These are phyloP conservation scores for Exophiala spinifera DNA, from an alignment of 2,329 filamentous ascomycete species.

Conservation along the genomic window DNA sequence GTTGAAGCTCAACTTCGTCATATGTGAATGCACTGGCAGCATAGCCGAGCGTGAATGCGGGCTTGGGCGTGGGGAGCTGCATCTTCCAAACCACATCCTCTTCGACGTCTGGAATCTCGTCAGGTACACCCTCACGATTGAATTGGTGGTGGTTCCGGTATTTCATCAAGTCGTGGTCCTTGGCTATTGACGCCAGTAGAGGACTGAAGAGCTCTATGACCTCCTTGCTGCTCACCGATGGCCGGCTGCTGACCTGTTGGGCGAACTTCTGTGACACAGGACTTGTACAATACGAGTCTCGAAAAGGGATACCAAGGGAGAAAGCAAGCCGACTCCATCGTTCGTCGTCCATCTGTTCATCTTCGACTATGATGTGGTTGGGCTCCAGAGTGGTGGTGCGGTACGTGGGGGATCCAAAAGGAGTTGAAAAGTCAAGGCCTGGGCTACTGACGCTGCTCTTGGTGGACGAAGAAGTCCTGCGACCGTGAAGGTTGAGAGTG, in stretches of 20 bases:
- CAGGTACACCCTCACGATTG: constrained; percentile 22
- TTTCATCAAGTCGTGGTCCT: constrained; percentile 16
- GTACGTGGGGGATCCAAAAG: constrained; percentile 16
- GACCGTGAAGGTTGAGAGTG: constrained; percentile 2
- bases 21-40: constrained; percentile 13
- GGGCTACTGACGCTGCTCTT: constrained; percentile 5
- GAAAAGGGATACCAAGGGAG: constrained; percentile 22
- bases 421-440: background rate
- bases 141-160: constrained; percentile 12
- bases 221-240: constrained; percentile 13
- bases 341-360: constrained; percentile 24
- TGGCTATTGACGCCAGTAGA: constrained; percentile 18
- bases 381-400: constrained; percentile 22
- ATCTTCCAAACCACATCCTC: constrained; percentile 21
- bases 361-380: constrained; percentile 23
- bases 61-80: constrained; percentile 22
- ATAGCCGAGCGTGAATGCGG: constrained; percentile 26
- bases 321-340: constrained; percentile 26
- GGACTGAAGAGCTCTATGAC: constrained; percentile 17
- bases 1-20: constrained; percentile 25
- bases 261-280: constrained; percentile 18
- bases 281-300: constrained; percentile 13
- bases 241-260: constrained; percentile 18
- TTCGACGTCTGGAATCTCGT: constrained; percentile 19
- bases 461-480: constrained; percentile 5